Conservation (phyloP, 176 grass and related monocot genomes). For the Areca catechu region DNA sequence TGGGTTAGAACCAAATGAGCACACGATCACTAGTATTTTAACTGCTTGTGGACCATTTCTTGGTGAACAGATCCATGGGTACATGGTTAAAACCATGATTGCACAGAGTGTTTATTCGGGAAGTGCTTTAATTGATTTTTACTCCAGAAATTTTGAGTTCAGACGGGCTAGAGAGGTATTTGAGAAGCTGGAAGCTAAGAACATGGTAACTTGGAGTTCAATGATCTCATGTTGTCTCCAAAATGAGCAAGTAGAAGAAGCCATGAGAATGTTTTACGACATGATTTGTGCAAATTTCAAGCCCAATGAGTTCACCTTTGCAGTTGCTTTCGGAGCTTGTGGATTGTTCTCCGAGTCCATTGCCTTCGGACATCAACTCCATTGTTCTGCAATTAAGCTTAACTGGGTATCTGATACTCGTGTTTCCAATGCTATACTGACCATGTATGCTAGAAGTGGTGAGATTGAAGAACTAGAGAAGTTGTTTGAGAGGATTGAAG, state of each 20-base stretch:
- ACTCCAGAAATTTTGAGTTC: slow-evolving; percentile 37
- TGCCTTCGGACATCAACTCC: slow-evolving; percentile 34
- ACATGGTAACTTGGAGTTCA: slow-evolving; percentile 62
- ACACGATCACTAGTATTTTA: slow-evolving; percentile 46
- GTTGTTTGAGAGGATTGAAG: slow-evolving; percentile 15
- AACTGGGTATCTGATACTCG: slow-evolving; percentile 28
- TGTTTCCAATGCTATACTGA: slow-evolving; percentile 55
- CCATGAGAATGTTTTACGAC: slow-evolving; percentile 29
- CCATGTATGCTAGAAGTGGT: slow-evolving; percentile 63
- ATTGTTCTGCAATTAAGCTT: slow-evolving; percentile 41
- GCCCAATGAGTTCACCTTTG: slow-evolving; percentile 62
- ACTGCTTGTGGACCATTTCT: slow-evolving; percentile 29
- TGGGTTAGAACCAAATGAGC: slow-evolving; percentile 56
- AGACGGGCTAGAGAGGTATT: slow-evolving; percentile 33
- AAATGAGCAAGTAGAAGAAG: slow-evolving; percentile 33
- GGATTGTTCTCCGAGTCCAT: slow-evolving; percentile 12
- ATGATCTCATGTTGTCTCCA: slow-evolving; percentile 51
- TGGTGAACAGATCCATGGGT: slow-evolving; percentile 60
- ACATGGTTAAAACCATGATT: slow-evolving; percentile 48
- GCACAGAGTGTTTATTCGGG: slow-evolving; percentile 36
- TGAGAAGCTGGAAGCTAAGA: slow-evolving; percentile 36
- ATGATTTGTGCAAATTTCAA: slow-evolving; percentile 31
- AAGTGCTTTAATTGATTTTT: slow-evolving; percentile 57
- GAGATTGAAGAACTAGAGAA: slow-evolving; percentile 28
- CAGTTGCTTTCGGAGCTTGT: slow-evolving; percentile 49